These are phyloP conservation scores for Neltuma alba DNA, from an alignment of 306 rosid genomes.

Conservation along the genomic window DNA sequence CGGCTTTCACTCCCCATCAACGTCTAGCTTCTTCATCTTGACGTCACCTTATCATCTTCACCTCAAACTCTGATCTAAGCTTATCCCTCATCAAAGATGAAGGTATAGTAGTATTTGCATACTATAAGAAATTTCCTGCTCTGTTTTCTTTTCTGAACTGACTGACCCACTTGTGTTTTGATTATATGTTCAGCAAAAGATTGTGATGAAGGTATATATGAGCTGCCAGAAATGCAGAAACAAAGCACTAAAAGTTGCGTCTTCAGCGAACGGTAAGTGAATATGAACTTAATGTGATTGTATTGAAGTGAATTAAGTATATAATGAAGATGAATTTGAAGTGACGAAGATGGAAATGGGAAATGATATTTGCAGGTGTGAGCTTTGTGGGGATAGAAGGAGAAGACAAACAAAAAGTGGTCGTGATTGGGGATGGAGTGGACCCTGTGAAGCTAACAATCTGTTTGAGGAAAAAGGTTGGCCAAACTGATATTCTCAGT, in stretches of 20 bases:
- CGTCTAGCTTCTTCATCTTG: not conserved
- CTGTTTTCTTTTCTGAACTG: not conserved
- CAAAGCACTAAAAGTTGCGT: slow-evolving; percentile 39
- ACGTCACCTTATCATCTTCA: not conserved
- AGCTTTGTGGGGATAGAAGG: slow-evolving; percentile 50
- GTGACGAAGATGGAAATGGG: not conserved
- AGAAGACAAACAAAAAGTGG: slow-evolving; percentile 41
- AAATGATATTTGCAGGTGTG: slow-evolving; percentile 48
- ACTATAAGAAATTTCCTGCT: not conserved
- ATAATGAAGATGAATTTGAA: too few relatives aligned
- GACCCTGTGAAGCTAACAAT: slow-evolving; percentile 39
- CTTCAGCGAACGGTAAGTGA: slow-evolving; percentile 26
- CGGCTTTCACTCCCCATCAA: not conserved
- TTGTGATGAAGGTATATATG: slow-evolving; percentile 58
- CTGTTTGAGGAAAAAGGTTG: slow-evolving; percentile 53
- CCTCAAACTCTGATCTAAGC: not conserved
- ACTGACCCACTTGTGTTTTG: not conserved
- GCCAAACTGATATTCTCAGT: slow-evolving; percentile 35
- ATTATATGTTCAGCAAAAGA: slow-evolving; percentile 48
- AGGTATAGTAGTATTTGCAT: slow-evolving; percentile 18
- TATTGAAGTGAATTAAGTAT: too few relatives aligned
- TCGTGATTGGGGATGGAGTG: slow-evolving; percentile 53
- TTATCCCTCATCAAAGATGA: slow-evolving; percentile 13
- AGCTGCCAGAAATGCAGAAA: slow-evolving; percentile 45
- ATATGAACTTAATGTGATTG: not conserved